phyloP scores from a whole-genome alignment of 1,284 basidiomycete genomes.

The Heterobasidion occidentale region DNA sequence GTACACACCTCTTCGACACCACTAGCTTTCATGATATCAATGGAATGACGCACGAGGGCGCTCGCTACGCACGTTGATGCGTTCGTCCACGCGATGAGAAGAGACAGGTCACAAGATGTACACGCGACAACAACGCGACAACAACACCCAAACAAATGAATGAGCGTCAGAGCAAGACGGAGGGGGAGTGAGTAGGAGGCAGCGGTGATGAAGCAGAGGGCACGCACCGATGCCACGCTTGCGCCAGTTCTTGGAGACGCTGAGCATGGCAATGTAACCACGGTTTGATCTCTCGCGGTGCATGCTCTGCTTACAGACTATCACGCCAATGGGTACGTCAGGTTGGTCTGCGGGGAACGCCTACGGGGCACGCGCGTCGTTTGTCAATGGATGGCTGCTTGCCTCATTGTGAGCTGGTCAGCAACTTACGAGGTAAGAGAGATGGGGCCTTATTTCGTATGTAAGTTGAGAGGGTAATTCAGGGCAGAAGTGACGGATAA shows the following conservation, averaged over 20 bases:
- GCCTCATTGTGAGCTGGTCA: background rate
- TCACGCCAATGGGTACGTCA: conserved; percentile 73
- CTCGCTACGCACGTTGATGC: conserved; percentile 46
- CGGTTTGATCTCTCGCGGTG: conserved; percentile 74
- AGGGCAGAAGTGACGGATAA: background rate
- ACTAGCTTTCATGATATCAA: conserved; percentile 72
- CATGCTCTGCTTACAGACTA: conserved; percentile 92
- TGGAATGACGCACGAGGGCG: conserved; percentile 68
- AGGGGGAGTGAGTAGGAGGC: background rate
- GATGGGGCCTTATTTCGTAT: conserved; percentile 68
- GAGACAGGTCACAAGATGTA: background rate
- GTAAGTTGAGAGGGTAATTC: conserved; percentile 2
- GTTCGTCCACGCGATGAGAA: background rate
- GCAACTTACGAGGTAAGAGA: conserved; percentile 77
- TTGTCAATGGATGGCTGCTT: background rate
- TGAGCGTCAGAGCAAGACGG: background rate
- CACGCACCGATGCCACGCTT: conserved; percentile 85
- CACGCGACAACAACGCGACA: conserved; percentile 4
- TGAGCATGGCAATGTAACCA: conserved; percentile 98
- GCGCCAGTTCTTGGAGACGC: conserved; percentile 73
- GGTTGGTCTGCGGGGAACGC: conserved; percentile 48
- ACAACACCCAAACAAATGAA: background rate
- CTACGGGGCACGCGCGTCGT: conserved; percentile 21
- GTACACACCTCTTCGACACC: conserved; percentile 76
- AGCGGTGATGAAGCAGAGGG: background rate